A percentile compares a stretch with the other conserved stretches of the same genome.
Evolutionary conservation across 1,284 basidiomycete genomes (phyloP).

Genomic region (Phellinidium pouzarii): DNA sequence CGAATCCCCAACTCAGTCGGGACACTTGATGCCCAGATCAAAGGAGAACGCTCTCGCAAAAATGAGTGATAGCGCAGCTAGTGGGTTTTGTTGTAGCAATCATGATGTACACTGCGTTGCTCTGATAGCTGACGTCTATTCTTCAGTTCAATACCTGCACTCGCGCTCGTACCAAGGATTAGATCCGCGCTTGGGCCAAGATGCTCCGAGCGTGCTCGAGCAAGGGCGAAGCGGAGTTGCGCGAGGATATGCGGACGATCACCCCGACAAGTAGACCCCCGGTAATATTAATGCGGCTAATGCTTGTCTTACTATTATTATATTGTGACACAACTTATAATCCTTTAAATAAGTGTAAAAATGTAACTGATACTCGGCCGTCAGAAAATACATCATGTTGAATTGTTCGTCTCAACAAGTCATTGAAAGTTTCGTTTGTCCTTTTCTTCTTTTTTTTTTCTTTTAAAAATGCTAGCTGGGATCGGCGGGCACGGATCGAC

Average conservation of each 20-base stretch:
- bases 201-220: conserved; percentile 77
- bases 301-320: too few species aligned
- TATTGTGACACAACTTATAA: too few species aligned
- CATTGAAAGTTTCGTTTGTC: too few species aligned
- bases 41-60: conserved; percentile 53
- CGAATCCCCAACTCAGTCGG: neutral
- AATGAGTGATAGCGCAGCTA: conserved; percentile 64
- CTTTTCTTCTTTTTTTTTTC: too few species aligned
- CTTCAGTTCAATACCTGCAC: conserved; percentile 59
- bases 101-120: too few species aligned
- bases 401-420: too few species aligned
- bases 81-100: too few species aligned
- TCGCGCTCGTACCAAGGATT: conserved; percentile 77
- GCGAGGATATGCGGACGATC: conserved; percentile 66
- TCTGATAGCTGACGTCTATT: too few species aligned
- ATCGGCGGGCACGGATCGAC: neutral
- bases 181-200: conserved; percentile 73
- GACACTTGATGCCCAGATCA: conserved; percentile 51
- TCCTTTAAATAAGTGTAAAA: too few species aligned
- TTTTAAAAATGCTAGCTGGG: neutral
- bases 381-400: too few species aligned
- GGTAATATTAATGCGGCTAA: neutral
- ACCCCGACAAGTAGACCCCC: neutral
- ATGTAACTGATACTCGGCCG: too few species aligned
- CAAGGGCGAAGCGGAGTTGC: conserved; percentile 89